Conservation (phyloP, 192 early-diverging fungal genomes). For the Oehlia diaphana region DNA sequence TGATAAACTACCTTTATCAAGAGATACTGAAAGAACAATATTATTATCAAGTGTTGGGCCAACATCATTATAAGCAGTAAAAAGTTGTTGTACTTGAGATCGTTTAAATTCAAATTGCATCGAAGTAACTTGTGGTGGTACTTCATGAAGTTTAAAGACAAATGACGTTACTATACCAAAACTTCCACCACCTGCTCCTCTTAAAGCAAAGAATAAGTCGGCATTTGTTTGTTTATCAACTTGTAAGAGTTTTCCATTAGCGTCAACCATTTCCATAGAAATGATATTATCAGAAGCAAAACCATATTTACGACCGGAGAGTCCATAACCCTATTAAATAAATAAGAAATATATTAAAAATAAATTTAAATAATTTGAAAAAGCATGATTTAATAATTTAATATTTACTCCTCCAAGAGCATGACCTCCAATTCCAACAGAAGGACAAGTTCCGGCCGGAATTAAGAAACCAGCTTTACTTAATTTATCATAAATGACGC, state of each 20-base stretch:
- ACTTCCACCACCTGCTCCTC: constrained; percentile 52
- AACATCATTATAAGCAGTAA: constrained; percentile 2
- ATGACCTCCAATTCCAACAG: constrained; percentile 55
- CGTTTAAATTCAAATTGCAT: neutral
- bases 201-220: constrained; percentile 61
- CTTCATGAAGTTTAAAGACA: constrained; percentile 22
- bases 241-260: constrained; percentile 40
- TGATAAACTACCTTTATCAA: neutral
- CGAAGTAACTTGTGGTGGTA: constrained; percentile 6
- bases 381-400: too few species aligned
- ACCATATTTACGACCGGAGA: constrained; percentile 47
- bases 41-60: neutral
- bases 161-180: constrained; percentile 41
- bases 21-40: neutral
- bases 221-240: constrained; percentile 32
- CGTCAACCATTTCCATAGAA: constrained; percentile 36
- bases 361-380: too few species aligned
- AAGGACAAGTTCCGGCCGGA: constrained; percentile 51
- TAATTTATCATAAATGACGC: constrained; percentile 42
- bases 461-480: constrained; percentile 34
- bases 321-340: constrained; percentile 39
- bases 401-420: constrained; percentile 40
- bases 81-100: neutral
- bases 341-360: neutral
- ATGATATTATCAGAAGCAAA: constrained; percentile 46